Conservation (phyloP, 495 filamentous ascomycete species). For the Aspergillus sclerotioniger region DNA sequence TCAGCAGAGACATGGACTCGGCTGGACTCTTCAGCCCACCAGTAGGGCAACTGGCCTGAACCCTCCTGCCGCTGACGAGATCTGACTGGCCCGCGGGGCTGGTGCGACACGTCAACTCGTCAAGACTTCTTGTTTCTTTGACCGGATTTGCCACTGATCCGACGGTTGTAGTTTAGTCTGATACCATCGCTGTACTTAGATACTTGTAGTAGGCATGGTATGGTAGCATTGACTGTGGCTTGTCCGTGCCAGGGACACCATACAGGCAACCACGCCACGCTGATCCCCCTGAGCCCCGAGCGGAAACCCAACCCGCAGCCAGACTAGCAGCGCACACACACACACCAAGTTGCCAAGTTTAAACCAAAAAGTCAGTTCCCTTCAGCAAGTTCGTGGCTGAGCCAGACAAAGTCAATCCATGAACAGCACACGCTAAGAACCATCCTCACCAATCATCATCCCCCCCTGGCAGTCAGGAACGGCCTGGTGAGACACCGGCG, state of each 20-base stretch:
- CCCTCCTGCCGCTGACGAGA: background rate
- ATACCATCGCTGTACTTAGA: no score
- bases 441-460: background rate
- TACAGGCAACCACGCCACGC: background rate
- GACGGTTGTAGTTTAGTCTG: no score
- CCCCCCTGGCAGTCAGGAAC: background rate
- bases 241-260: background rate
- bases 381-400: background rate
- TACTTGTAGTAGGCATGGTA: no score
- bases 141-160: background rate
- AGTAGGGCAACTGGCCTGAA: background rate
- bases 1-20: background rate
- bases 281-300: background rate
- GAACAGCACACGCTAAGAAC: background rate
- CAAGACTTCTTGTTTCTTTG: background rate
- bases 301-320: background rate
- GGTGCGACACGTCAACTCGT: background rate
- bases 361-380: background rate
- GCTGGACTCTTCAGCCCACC: background rate
- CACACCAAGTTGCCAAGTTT: no score
- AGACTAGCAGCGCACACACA: background rate
- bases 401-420: background rate
- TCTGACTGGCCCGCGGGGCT: background rate
- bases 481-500: conserved; percentile 3
- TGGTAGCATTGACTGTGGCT: no score